Conservation (phyloP, 495 filamentous ascomycete genomes). For the Astrothelium macrocarpum region DNA sequence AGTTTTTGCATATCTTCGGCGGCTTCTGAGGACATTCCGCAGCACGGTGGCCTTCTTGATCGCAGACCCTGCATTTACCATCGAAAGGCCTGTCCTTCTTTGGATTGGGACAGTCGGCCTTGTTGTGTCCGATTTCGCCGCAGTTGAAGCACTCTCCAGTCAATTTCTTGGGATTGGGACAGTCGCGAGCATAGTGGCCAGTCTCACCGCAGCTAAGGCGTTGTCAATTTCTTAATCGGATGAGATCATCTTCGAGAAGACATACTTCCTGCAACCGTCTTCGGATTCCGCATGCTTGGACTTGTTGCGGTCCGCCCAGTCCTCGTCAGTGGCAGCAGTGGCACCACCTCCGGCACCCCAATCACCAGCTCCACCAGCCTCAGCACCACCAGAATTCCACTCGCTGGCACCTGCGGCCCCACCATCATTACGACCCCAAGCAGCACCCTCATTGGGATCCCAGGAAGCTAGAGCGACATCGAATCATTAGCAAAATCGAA, state of each 20-base stretch:
- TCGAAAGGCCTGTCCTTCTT: slow-evolving; percentile 46
- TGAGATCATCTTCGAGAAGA: slow-evolving; percentile 2
- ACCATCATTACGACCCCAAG: slow-evolving; percentile 6
- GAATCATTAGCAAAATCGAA: neutral
- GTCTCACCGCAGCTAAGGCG: slow-evolving; percentile 41
- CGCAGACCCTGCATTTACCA: slow-evolving; percentile 63
- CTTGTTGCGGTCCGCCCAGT: too few species aligned
- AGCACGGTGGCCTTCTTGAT: slow-evolving; percentile 61
- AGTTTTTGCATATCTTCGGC: slow-evolving; percentile 62
- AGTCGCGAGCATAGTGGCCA: slow-evolving; percentile 52
- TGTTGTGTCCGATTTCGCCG: slow-evolving; percentile 58
- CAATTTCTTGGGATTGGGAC: slow-evolving; percentile 40
- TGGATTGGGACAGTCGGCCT: slow-evolving; percentile 59
- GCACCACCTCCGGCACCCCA: slow-evolving; percentile 14
- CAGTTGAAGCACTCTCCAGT: slow-evolving; percentile 68
- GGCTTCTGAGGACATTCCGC: slow-evolving; percentile 62
- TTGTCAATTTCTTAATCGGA: slow-evolving; percentile 10
- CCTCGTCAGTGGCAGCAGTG: too few species aligned
- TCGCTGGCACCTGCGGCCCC: slow-evolving; percentile 5
- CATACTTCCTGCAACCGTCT: slow-evolving; percentile 30
- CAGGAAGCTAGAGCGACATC: neutral
- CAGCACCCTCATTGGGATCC: neutral
- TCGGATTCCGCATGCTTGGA: slow-evolving; percentile 14
- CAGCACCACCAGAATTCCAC: slow-evolving; percentile 20
- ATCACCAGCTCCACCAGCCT: slow-evolving; percentile 9